Evolutionary conservation across 1,139 yeast species (phyloP), one percentile per base, ranked within the genome.

Genomic region (Diutina mesorugosa): DNA sequence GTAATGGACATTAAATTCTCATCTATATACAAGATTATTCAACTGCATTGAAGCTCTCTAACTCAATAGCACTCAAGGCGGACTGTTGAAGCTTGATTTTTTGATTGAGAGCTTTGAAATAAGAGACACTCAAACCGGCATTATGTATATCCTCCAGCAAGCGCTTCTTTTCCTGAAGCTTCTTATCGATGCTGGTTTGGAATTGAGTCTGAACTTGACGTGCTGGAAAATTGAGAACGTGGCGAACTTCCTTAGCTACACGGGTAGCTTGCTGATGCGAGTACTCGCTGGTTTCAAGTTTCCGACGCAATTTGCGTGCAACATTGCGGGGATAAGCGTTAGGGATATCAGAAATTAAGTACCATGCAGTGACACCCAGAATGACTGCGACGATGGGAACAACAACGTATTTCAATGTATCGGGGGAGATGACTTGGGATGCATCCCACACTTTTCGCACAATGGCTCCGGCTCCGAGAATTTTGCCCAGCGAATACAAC

Each of bases 311-410:
- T 68, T 87, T 90, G 57, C 78, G 75, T 0, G 95, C 90, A 59
- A 90, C 78, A 58, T 90, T 90, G 63, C 90, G 77, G 29, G 97
- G 95, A 64, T 89, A 81, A 0, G 98, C 96, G 63, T 87, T 81
- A 2, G 97, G 97, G 18, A 95, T 83, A 67, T 93, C 99, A 57
- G 77, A 75, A 12, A 90, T 72, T 59, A 90, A 68, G 64, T 88
- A 90, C 51, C 84, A 84, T 4, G 28, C n/a, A 7, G 41, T 32
- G n/a, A 50, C 28, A 6, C 45, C 53, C 0, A 83, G 71, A 0
- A 90, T 80, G 35, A 84, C 74, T 0, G 84, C 79, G 0, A 79
- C 62, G 0, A 83, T 62, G 0, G 85, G 89, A 1, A 71, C 64
- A 1, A 77, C 73, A 21, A 76, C 62, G 61, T 64, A 72, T 66